Evolutionary conservation across 257 asterid genomes (phyloP), one percentile per base, ranked within the genome.

Genomic region (Eucommia ulmoides): DNA sequence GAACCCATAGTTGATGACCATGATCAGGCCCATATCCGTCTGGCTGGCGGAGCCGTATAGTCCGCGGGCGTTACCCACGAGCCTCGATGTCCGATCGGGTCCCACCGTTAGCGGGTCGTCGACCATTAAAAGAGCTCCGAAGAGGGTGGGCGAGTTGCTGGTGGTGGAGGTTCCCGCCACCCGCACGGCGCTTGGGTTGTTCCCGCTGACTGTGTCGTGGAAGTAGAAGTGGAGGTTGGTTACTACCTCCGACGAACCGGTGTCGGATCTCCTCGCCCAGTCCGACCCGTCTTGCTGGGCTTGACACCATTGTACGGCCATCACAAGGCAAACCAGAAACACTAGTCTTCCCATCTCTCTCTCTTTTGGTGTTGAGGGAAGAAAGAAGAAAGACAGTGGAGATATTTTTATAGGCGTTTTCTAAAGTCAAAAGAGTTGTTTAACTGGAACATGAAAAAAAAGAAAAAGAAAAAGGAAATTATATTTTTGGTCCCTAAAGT

Each of bases 1-100:
- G 61, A 87, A 80, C 0, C 71, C 81, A 35, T 74, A 83, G 51
- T 65, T 78, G 21, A 80, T 41, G 11, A 65, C 78, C 96, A 87
- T 80, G 48, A 87, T 58, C 1, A 83, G 77, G 20, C 81, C 78
- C 0, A 76, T 0, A 19, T 80, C 93, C 1, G 76, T 53, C 55
- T 72, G 82, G 26, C 81, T 81, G 1, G 83, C 84, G 0, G 87
- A 70, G 0, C 93, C 94, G 19, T 86, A 86, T 50, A 83, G n/a
- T 11, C 96, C 96, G 23, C 93, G 62, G 19, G 96, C 96, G 20
- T 79, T 78, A 1, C 96, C 96, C 15, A 86, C 58, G 0, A 56
- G 12, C 62, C 66, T 80, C 1, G 96, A 78, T 0, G 67, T 41
- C 0, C 72, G 73, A 17, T 72, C 83, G 0, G 87, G 93, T 47